Evolutionary conservation across 2,329 filamentous ascomycete species (phyloP).

Genomic region (Fusarium setosum): DNA sequence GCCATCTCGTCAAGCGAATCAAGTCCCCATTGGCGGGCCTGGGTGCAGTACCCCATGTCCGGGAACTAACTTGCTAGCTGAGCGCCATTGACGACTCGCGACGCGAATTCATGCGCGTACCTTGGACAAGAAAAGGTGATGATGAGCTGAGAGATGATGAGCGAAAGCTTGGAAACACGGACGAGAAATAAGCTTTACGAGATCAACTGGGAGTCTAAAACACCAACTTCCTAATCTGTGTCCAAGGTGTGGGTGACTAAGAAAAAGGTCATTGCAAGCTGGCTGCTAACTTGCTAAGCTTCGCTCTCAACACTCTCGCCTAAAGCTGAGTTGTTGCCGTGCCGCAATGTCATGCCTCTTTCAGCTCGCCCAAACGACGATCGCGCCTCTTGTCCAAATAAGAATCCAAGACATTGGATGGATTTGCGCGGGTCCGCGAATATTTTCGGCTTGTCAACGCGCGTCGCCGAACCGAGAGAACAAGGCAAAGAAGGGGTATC

Average conservation of each 20-base stretch:
- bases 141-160: not conserved
- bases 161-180: slow-evolving; percentile 1
- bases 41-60: slow-evolving; percentile 4
- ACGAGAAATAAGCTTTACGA: not conserved
- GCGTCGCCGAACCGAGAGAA: not conserved
- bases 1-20: slow-evolving; percentile 2
- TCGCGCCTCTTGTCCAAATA: not conserved
- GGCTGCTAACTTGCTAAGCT: too few species aligned
- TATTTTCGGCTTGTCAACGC: not conserved
- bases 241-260: not conserved
- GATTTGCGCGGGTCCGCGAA: not conserved
- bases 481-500: too few species aligned
- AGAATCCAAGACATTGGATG: not conserved
- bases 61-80: slow-evolving; percentile 31
- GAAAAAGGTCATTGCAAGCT: not conserved
- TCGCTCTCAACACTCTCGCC: not conserved
- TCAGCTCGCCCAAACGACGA: not conserved
- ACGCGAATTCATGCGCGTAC: not conserved
- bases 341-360: not conserved
- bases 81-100: slow-evolving; percentile 19
- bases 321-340: not conserved
- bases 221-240: not conserved
- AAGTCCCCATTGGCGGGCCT: slow-evolving; percentile 6
- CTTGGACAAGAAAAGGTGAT: not conserved
- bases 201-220: not conserved